Evolutionary conservation across 257 asterid genomes (phyloP).

Genomic region (Solanum peruvianum): DNA sequence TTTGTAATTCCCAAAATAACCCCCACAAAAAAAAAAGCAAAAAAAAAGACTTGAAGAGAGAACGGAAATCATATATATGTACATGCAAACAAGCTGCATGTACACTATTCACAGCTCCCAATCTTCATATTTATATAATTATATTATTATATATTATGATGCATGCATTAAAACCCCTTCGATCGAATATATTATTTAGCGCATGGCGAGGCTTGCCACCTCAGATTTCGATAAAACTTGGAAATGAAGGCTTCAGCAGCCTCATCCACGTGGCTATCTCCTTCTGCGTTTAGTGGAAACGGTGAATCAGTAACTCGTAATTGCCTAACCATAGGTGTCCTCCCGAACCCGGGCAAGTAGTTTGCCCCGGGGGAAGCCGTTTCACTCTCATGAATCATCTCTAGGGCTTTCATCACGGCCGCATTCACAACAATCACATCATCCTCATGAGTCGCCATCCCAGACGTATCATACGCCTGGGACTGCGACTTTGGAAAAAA

Average conservation of each 20-base stretch:
- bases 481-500: background rate
- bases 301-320: constrained; percentile 70
- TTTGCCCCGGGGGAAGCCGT: constrained; percentile 42
- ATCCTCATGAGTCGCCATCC: background rate
- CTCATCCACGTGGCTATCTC: constrained; percentile 38
- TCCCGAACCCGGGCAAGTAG: constrained; percentile 55
- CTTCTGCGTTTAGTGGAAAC: constrained; percentile 28
- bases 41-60: background rate
- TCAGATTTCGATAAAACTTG: constrained; percentile 50
- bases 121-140: background rate
- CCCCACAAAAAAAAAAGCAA: no score
- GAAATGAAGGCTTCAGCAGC: constrained; percentile 52
- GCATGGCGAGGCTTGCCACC: constrained; percentile 20
- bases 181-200: background rate
- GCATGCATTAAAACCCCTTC: background rate
- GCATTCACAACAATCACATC: constrained; percentile 17
- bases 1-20: background rate
- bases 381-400: constrained; percentile 30
- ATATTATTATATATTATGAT: background rate
- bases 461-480: background rate
- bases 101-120: background rate
- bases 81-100: background rate
- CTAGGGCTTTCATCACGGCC: constrained; percentile 22
- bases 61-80: background rate
- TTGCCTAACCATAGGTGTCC: constrained; percentile 62